Evolutionary conservation across 1,284 basidiomycete genomes (phyloP), one percentile per base, ranked within the genome.

Genomic region (Wolfiporia cocos): DNA sequence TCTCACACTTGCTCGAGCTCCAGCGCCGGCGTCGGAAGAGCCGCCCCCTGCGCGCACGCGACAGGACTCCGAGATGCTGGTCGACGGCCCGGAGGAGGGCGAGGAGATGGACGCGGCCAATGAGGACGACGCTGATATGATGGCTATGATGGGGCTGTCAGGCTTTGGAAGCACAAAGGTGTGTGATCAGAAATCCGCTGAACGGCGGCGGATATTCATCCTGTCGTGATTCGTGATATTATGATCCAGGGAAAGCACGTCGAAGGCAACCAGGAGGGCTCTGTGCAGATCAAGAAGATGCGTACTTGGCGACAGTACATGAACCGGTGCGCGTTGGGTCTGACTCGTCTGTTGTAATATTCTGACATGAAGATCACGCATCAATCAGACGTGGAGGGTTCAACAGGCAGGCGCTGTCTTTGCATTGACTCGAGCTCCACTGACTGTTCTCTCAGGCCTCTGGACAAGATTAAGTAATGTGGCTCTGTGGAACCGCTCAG

Each of bases 301-400:
- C 74, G 94, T 42, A 95, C 92, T 21, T 97, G 94, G 93, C 73
- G 94, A 50, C 94, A 97, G 65, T 94, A 94, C 62, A 94, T 94
- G 91, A 94, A 94, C 58, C 74, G 86, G 85, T 86, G 49, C 35
- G 71, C 54, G 20, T 23, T 30, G n/a, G 39, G 1, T 19, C 22
- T 30, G 5, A 32, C 10, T 48, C 36, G 20, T 21, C 21, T 32
- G 10, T 30, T n/a, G n/a, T 9, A 6, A 23, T 7, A 5, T 15
- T 23, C 26, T 3, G 31, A n/a, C 33, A 22, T 47, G 11, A 37
- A 48, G 47, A 39, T 44, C 18, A 33, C 49, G 28, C 43, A 37
- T 51, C 41, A 5, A 44, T 21, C 47, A 85, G 92, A 49, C 80
- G 87, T 51, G 92, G 92, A 52, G 92, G 92, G 42, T 95, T 96